A percentile compares a stretch with the other conserved stretches of the same genome.
These are phyloP conservation scores for Diatrype stigma DNA, from an alignment of 2,329 filamentous ascomycete genomes.

Conservation along the genomic window DNA sequence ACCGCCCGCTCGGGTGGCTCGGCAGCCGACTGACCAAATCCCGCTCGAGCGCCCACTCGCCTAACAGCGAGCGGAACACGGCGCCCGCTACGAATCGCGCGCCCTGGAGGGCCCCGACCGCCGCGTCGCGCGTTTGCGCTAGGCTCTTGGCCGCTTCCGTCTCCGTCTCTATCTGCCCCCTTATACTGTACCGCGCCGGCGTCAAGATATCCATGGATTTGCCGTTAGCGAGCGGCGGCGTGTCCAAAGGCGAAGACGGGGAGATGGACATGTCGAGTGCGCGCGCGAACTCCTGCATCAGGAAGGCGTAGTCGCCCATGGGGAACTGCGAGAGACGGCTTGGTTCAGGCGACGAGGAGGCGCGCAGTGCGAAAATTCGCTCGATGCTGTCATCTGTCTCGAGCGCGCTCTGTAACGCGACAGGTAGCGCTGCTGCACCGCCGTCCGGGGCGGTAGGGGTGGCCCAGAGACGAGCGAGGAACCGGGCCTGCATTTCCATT, in stretches of 20 bases:
- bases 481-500: constrained; percentile 79
- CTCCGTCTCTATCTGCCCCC: constrained; percentile 33
- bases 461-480: constrained; percentile 60
- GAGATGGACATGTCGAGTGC: constrained; percentile 50
- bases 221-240: constrained; percentile 36
- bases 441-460: constrained; percentile 14
- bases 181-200: constrained; percentile 47
- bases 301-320: constrained; percentile 75
- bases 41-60: constrained; percentile 62
- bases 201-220: constrained; percentile 50
- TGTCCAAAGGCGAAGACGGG: constrained; percentile 31
- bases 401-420: constrained; percentile 36
- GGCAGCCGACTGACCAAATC: constrained; percentile 50
- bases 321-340: constrained; percentile 64
- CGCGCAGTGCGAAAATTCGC: constrained; percentile 47
- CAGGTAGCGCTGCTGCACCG: constrained; percentile 16
- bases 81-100: constrained; percentile 58
- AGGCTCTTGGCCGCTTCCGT: constrained; percentile 40
- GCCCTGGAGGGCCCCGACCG: constrained; percentile 37
- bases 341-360: constrained; percentile 28
- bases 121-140: constrained; percentile 39
- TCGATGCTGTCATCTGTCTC: constrained; percentile 39
- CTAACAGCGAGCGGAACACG: constrained; percentile 67
- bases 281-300: constrained; percentile 67
- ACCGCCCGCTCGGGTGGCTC: constrained; percentile 59